Evolutionary conservation across 2,329 filamentous ascomycete species (phyloP), one percentile per base, ranked within the genome.

Genomic region (Fusarium tupiense): DNA sequence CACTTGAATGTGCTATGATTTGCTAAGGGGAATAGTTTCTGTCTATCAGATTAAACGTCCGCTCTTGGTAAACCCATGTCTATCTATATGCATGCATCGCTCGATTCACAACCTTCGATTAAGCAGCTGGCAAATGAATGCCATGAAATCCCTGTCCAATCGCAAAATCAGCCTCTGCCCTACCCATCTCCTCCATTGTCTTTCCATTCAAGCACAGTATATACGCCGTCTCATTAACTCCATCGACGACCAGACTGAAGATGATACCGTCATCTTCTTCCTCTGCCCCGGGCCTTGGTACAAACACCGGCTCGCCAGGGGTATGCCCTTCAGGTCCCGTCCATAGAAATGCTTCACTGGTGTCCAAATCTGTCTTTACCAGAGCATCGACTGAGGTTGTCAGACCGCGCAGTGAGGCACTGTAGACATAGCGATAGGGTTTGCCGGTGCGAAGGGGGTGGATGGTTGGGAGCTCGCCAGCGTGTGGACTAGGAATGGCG

Each of bases 281-380:
- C 8, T 72, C 75, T 0, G 84, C 80, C 11, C 77, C 82, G 8
- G 84, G 83, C 13, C 82, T 78, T 2, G 87, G 83, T 3, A 94
- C 85, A 70, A 94, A 94, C 38, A 94, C 90, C 1, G 91, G 85
- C 80, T 94, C 92, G 4, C 92, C 89, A 0, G 92, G 92, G 1
- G 90, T 91, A 75, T 94, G 91, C 0, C 88, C 90, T 3, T 83
- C 79, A 1, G 85, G 84, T 1, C 85, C 85, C 17, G 87, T 85
- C 92, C 92, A 94, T 68, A 88, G 84, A 8, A 87, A 69, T 0
- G 85, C 84, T 35, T 85, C 84, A 17, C 87, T 83, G 0, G 88
- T 91, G 16, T 82, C 75, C 8, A 89, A 84, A 77, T 94, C 91
- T 24, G 90, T 91, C 81, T 94, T 94, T 73, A 87, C 86, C 35